Evolutionary conservation across 108 stramenopile genomes (phyloP), one percentile per base, ranked within the genome.

Genomic region (Cyclotella atomus): DNA sequence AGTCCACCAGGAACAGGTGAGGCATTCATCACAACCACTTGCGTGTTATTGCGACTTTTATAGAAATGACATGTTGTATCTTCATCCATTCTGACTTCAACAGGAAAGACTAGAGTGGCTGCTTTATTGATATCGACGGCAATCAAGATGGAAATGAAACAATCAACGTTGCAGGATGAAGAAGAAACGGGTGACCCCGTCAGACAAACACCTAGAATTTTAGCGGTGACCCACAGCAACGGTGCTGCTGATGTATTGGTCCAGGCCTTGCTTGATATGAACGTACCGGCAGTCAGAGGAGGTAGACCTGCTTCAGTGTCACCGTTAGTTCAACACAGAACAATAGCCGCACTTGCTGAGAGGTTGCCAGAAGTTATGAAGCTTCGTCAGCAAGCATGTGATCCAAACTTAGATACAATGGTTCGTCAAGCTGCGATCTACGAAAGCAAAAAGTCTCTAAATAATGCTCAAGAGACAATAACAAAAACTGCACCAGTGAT

Each of bases 181-280:
- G 21, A 70, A 24, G 54, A 44, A 17, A 64, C 44, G 0, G 45
- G n/a, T 12, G 55, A 49, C 6, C 41, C 45, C 7, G 41, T 41
- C 41, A 30, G 30, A 28, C 29, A 77, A 34, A 59, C 44, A 17
- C 71, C 76, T 33, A 59, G 87, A 34, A 77, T 91, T 28, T 60
- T 91, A 44, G 90, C 88, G 2, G 90, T 91, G 2, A 71, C 88
- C 10, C 90, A 91, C 45, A 76, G 73, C 25, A 91, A 91, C 41
- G 88, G 88, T 24, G 90, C 90, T 15, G 90, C 90, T 0, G 90
- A 91, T 78, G 88, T 89, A 3, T 30, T 91, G n/a, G 44, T 91
- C 17, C 62, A 85, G 59, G 90, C 88, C 5, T 50, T 91, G 33
- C 50, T 89, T 35, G 54, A 85, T 10, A 61, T 84, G 59, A 85